Conservation (phyloP, 306 rosid genomes). For the Hippophae tibetana region DNA sequence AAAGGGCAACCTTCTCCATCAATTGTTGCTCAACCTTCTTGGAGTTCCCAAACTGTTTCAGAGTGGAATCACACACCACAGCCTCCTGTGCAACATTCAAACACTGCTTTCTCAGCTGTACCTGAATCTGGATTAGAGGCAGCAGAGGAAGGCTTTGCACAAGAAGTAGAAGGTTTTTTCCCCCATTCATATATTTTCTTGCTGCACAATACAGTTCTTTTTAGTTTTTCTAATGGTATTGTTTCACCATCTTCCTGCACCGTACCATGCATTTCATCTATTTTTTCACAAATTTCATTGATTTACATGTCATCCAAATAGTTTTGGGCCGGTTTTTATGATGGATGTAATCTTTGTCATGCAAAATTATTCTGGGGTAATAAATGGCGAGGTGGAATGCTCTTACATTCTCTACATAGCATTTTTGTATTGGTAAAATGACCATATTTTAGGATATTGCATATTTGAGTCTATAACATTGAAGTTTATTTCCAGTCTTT, state of each 20-base stretch:
- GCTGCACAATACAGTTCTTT: not conserved
- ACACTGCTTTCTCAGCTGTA: constrained; percentile 12
- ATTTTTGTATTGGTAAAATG: too few species aligned
- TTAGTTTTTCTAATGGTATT: too few species aligned
- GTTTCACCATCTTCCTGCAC: too few species aligned
- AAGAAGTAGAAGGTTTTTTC: constrained; percentile 41
- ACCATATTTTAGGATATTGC: too few species aligned
- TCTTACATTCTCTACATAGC: too few species aligned
- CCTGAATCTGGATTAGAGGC: constrained; percentile 29
- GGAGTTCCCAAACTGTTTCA: constrained; percentile 19
- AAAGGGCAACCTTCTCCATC: constrained; percentile 48
- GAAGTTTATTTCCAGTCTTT: not conserved
- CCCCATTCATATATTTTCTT: not conserved
- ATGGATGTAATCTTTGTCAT: too few species aligned
- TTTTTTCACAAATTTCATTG: too few species aligned
- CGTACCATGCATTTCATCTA: too few species aligned
- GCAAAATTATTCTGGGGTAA: too few species aligned
- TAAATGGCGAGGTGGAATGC: too few species aligned
- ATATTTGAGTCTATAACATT: not conserved
- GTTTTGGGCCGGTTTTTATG: too few species aligned
- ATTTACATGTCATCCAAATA: too few species aligned
- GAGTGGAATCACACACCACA: constrained; percentile 33
- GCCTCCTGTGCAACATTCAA: constrained; percentile 21
- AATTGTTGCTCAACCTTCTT: constrained; percentile 25
- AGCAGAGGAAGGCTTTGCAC: constrained; percentile 26